Evolutionary conservation across 768 basidiomycete species (phyloP).

Genomic region (Amanita pseudoporphyria): DNA sequence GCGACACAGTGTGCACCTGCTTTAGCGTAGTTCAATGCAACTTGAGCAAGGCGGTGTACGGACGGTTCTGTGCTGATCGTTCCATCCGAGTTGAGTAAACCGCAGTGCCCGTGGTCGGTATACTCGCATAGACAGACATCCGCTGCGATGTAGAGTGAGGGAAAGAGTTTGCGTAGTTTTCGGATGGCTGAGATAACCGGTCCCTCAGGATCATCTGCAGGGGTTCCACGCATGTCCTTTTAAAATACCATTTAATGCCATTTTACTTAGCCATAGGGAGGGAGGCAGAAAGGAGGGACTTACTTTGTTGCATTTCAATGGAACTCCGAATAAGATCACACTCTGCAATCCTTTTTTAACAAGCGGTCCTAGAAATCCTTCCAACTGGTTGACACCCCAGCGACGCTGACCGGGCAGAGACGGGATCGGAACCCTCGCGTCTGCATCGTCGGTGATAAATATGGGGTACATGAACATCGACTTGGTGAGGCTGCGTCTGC

Average conservation of each 20-base stretch:
- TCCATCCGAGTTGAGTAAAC: constrained; percentile 62
- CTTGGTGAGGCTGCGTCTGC: constrained; percentile 68
- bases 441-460: constrained; percentile 92
- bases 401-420: constrained; percentile 80
- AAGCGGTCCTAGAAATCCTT: constrained; percentile 77
- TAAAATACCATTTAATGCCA: background rate
- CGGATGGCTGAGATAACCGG: constrained; percentile 93
- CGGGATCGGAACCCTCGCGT: constrained; percentile 69
- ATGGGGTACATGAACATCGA: constrained; percentile 99
- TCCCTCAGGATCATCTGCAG: constrained; percentile 82
- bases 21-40: constrained; percentile 83
- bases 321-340: constrained; percentile 94
- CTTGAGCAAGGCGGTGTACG: constrained; percentile 82
- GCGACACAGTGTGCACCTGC: constrained; percentile 99
- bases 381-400: constrained; percentile 94
- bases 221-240: constrained; percentile 77
- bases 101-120: constrained; percentile 97
- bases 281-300: constrained; percentile 6
- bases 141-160: constrained; percentile 78
- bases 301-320: constrained; percentile 72
- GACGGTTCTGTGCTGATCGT: constrained; percentile 73
- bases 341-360: constrained; percentile 85
- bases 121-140: constrained; percentile 99
- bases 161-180: constrained; percentile 68
- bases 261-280: too few relatives aligned